These are phyloP conservation scores for Hygrophoropsis aurantiaca DNA, from an alignment of 768 basidiomycete species.

Conservation along the genomic window DNA sequence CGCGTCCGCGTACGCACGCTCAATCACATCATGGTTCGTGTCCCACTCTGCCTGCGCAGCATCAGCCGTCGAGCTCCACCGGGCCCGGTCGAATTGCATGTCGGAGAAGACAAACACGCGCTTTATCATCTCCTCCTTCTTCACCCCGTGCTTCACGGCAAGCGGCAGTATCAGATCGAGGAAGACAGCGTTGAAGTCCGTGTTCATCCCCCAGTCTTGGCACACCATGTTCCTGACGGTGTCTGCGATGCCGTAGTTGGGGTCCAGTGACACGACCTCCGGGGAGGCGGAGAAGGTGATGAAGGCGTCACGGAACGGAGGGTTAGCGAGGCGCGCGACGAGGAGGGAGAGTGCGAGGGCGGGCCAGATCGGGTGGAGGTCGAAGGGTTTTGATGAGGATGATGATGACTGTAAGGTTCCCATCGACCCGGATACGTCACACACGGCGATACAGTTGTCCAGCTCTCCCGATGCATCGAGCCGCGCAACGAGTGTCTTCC, in stretches of 20 bases:
- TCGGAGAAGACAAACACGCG: conserved; percentile 75
- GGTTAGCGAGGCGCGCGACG: conserved; percentile 57
- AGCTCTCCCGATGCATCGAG: conserved; percentile 56
- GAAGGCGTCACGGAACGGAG: conserved; percentile 66
- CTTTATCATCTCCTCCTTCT: conserved; percentile 72
- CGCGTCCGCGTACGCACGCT: conserved; percentile 51
- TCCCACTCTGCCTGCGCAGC: conserved; percentile 41
- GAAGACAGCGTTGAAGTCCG: conserved; percentile 63
- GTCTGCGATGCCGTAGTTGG: conserved; percentile 33
- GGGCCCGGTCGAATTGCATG: conserved; percentile 66
- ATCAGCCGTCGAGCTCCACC: background rate
- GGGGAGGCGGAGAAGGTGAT: conserved; percentile 66
- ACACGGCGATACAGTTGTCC: conserved; percentile 63
- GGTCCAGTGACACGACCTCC: conserved; percentile 48
- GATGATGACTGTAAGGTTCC: conserved; percentile 23
- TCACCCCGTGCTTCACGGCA: conserved; percentile 54
- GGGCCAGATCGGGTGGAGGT: conserved; percentile 51
- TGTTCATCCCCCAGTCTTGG: conserved; percentile 55
- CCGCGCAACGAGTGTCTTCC: conserved; percentile 56
- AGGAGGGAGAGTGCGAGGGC: conserved; percentile 66
- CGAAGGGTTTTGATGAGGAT: conserved; percentile 8
- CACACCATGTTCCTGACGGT: conserved; percentile 37
- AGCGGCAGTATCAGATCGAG: conserved; percentile 60
- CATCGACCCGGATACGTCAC: conserved; percentile 80
- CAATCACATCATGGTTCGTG: conserved; percentile 62